phyloP scores from a whole-genome alignment of 1,284 basidiomycete genomes.

The Trichosporon faecale region DNA sequence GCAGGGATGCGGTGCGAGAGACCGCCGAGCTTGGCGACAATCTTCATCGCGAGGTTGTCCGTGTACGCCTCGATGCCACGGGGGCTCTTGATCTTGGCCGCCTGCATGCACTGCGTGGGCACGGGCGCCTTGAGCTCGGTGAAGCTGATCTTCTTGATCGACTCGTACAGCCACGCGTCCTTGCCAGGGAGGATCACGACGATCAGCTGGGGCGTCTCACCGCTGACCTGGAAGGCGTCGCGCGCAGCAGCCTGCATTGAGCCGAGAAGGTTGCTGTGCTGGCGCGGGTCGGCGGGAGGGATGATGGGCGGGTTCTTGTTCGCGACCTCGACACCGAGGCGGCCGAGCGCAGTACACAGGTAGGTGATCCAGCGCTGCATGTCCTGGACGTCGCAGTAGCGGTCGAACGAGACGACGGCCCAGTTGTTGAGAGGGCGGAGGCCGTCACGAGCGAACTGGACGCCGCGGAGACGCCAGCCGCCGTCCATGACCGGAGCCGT shows the following conservation, averaged over 20 bases:
- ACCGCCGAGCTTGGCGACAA: slow-evolving; percentile 53
- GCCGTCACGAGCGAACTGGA: slow-evolving; percentile 40
- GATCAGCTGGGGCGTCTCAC: slow-evolving; percentile 47
- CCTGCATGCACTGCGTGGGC: slow-evolving; percentile 49
- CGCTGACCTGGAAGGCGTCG: slow-evolving; percentile 36
- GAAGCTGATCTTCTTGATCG: slow-evolving; percentile 52
- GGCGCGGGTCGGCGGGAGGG: slow-evolving; percentile 35
- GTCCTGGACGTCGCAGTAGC: slow-evolving; percentile 28
- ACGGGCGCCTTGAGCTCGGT: slow-evolving; percentile 43
- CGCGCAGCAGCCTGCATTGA: slow-evolving; percentile 35
- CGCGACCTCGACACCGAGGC: slow-evolving; percentile 35
- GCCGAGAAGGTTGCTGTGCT: slow-evolving; percentile 14
- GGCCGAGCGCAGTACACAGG: slow-evolving; percentile 25
- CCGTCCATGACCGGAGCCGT: slow-evolving; percentile 13
- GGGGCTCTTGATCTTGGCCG: slow-evolving; percentile 44
- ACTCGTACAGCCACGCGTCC: slow-evolving; percentile 51
- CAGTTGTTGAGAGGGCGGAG: slow-evolving; percentile 44
- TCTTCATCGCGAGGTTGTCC: slow-evolving; percentile 49
- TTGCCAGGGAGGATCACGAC: slow-evolving; percentile 47
- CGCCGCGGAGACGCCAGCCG: slow-evolving; percentile 39
- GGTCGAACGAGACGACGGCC: slow-evolving; percentile 47
- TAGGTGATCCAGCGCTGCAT: slow-evolving; percentile 38
- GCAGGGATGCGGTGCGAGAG: slow-evolving; percentile 46
- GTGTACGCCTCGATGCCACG: slow-evolving; percentile 51
- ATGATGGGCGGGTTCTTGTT: slow-evolving; percentile 36